Base-by-base conservation (phyloP, 257 asterid genomes). In the Solanum piurae region DNA sequence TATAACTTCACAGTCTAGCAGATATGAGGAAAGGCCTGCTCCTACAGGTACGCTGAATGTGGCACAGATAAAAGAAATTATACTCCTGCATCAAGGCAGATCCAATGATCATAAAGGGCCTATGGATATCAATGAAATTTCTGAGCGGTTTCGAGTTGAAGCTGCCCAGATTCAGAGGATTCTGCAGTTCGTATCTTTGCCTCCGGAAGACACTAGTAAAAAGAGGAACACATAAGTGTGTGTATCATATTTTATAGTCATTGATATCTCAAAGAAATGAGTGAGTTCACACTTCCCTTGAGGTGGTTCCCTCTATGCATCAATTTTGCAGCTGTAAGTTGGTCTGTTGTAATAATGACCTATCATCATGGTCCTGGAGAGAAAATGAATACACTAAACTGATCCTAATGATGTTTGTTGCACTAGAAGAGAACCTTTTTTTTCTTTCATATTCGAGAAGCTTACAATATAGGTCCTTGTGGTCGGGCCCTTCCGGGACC, bases 11-110 rank as follows among this genome's bases (percentile, higher is more conserved):
- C 95, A 94, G 29, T 93, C 98, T 4, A 87, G 92, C 88, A 91
- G 97, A 84, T 94, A 94, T 14, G 98, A 96, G 90, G 94, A 91
- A 84, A 90, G 91, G 89, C 96, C 94, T 18, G 95, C 94, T 29
- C 96, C 98, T 72, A 94, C 96, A 3, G 98, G 99, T 84, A 95
- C 98, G 71, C 90, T 96, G 46, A 94, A 95, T 69, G 92, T 94
- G 37, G 90, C 94, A 12, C 95, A 95, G 90, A 86, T 96, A 83
- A 92, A 93, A 46, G 93, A 96, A 86, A 93, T 96, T 60, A 93
- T 96, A 87, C 98, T 94, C 80, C 93, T 96, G 79, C 89, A 94
- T 88, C 96, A 96, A 87, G 98, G 98, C 64, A 93, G 94, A 83
- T 93, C 98, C 0, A 87, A 89, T 21, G 98, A 92, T 42, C 96